Base-by-base conservation (phyloP, 352 stramenopile genomes). In the Ophiocytium majus region DNA sequence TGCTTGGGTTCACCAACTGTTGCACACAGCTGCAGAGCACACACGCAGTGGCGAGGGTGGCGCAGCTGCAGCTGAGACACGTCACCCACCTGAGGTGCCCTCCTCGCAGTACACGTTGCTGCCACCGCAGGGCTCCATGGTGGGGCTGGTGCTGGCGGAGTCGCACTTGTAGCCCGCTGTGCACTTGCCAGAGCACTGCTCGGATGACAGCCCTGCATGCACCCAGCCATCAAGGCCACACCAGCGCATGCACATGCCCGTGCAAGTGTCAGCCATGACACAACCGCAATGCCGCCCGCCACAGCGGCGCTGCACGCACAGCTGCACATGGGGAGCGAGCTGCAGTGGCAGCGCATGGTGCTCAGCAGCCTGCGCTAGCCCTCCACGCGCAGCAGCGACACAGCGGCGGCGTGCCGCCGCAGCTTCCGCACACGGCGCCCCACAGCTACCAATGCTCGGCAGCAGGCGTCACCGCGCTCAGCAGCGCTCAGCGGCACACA, bases 141-240 rank as follows among this genome's bases (percentile, higher is more conserved):
- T 85, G 28, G 82, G 57, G 63, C 31, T 80, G 19, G 81, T 84
- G 74, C 85, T 88, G 1, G 75, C 85, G 0, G 57, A 19, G 10
- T 50, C 33, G 78, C 88, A 91, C 82, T 89, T 94, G 84, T 93
- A 95, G 0, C 93, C 93, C 5, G 90, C 50, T n/a, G 88, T 50
- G 87, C 93, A 97, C 0, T 76, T 35, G 0, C 92, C 93, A 0
- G 91, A 90, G 82, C 93, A 97, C n/a, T 76, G 50, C 19, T n/a
- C 19, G 36, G 64, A 31, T 64, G 63, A 80, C 9, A 90, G 50
- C 28, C 86, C 84, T 63, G 36, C 28, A 76, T 85, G 35, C 37
- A 50, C 33, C 34, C n/a, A n/a, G n/a, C n/a, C n/a, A n/a, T n/a
- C n/a, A n/a, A 82, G 31, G 28, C 5, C 5, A 17, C 32, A 14